Conservation (phyloP, 2,329 filamentous ascomycete species). For the Furcasterigmium sp. region DNA sequence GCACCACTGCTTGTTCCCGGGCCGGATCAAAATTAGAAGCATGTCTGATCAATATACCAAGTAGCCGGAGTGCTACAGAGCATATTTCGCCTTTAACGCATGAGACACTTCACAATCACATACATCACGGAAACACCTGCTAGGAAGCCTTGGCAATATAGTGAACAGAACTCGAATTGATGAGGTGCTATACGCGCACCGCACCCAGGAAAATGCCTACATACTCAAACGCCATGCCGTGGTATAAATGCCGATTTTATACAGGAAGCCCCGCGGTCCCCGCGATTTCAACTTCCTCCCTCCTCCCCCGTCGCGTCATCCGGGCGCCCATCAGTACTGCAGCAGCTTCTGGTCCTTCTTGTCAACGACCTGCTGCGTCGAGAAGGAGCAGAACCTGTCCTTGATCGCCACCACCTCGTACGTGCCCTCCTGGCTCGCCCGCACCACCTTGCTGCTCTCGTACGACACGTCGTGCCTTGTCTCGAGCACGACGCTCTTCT, state of each 20-base stretch:
- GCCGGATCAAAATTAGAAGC: too few relatives aligned
- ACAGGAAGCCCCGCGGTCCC: constrained; percentile 1
- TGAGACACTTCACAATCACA: too few relatives aligned
- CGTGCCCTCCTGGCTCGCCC: constrained; percentile 87
- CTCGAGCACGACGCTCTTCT: constrained; percentile 77
- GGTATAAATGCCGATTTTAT: constrained; percentile 28
- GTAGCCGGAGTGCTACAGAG: too few relatives aligned
- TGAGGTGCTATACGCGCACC: constrained; percentile 6
- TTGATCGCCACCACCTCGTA: constrained; percentile 97
- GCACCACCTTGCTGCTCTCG: constrained; percentile 74
- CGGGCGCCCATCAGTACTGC: constrained; percentile 8
- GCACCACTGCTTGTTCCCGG: too few relatives aligned
- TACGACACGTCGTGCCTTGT: constrained; percentile 83
- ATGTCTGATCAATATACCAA: too few relatives aligned
- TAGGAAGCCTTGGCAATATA: too few relatives aligned
- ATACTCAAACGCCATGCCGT: constrained; percentile 25
- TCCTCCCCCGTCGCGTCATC: constrained; percentile 1
- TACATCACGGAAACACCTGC: too few relatives aligned
- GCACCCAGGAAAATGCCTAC: constrained; percentile 8
- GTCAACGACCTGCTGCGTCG: constrained; percentile 57
- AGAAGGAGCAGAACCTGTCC: constrained; percentile 87
- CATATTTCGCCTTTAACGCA: too few relatives aligned
- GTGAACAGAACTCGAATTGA: too few relatives aligned
- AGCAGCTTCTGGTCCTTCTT: constrained; percentile 37
- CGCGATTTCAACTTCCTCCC: background rate